These are phyloP conservation scores for Cladosporium sp. DNA, from an alignment of 2,329 filamentous ascomycete species.

Conservation along the genomic window DNA sequence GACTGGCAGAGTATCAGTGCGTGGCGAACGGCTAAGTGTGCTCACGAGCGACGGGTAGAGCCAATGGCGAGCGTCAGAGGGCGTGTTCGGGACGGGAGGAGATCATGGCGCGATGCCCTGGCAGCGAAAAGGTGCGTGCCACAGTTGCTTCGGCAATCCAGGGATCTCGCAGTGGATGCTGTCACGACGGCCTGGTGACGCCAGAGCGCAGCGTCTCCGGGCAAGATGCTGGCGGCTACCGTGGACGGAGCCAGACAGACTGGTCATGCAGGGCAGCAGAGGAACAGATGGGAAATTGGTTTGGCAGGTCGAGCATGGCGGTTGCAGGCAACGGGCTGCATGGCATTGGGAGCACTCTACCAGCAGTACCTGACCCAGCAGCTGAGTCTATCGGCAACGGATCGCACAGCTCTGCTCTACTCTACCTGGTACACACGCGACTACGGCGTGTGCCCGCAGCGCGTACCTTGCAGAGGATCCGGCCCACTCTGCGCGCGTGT, in stretches of 20 bases:
- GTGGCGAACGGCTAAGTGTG: constrained; percentile 8
- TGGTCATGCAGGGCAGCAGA: not conserved
- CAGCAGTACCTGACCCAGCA: not conserved
- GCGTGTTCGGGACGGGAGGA: constrained; percentile 1
- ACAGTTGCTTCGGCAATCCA: constrained; percentile 13
- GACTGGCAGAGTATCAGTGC: constrained; percentile 3
- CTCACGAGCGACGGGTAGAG: not conserved
- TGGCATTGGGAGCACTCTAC: not conserved
- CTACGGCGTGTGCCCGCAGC: not conserved
- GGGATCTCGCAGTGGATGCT: not conserved
- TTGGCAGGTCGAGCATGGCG: not conserved
- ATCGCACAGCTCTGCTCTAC: not conserved
- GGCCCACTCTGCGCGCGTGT: constrained; percentile 1
- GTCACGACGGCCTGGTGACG: not conserved
- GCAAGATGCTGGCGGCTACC: constrained; percentile 1
- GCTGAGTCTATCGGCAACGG: no score
- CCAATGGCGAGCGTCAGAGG: not conserved
- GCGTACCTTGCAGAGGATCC: constrained; percentile 11
- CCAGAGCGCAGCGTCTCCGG: not conserved
- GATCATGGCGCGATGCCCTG: constrained; percentile 13
- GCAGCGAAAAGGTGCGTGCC: constrained; percentile 10
- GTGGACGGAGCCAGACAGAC: constrained; percentile 5
- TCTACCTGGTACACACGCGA: constrained; percentile 10
- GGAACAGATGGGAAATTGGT: not conserved
- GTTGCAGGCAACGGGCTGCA: not conserved